A percentile compares a stretch with the other conserved stretches of the same genome.
phyloP scores from a whole-genome alignment of 352 stramenopile genomes.

The Phytophthora parvispora region DNA sequence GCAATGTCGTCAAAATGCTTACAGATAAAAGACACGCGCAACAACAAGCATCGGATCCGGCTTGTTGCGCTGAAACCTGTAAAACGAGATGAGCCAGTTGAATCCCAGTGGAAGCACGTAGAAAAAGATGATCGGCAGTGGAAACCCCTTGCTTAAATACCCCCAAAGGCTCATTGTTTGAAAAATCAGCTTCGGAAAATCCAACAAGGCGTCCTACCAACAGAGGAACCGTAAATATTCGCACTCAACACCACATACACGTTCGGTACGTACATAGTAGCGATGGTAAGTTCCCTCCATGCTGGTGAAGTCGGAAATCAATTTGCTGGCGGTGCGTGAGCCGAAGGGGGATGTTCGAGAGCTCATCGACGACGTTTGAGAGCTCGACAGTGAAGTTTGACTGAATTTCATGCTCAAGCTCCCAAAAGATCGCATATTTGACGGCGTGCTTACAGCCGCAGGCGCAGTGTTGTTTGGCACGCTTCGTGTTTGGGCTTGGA shows the following conservation, averaged over 20 bases:
- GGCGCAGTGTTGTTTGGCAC: neutral
- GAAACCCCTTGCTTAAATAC: slow-evolving; percentile 57
- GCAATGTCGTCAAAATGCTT: too few relatives aligned
- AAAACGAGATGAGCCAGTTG: slow-evolving; percentile 63
- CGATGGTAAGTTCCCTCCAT: slow-evolving; percentile 50
- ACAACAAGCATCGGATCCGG: slow-evolving; percentile 41
- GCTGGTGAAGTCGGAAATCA: slow-evolving; percentile 39
- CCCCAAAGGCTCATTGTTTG: slow-evolving; percentile 46
- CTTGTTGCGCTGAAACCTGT: slow-evolving; percentile 51
- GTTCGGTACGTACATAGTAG: slow-evolving; percentile 43
- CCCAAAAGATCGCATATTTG: slow-evolving; percentile 10
- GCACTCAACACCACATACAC: neutral
- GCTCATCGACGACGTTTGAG: neutral
- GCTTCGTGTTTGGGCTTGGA: slow-evolving; percentile 12
- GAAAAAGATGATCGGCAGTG: slow-evolving; percentile 46
- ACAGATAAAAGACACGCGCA: slow-evolving; percentile 54
- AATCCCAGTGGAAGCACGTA: slow-evolving; percentile 45
- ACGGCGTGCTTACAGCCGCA: neutral
- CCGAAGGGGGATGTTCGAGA: slow-evolving; percentile 15
- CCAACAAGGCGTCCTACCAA: slow-evolving; percentile 33
- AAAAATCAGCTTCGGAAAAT: slow-evolving; percentile 56
- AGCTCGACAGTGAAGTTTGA: neutral
- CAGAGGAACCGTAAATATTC: neutral
- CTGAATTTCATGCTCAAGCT: slow-evolving; percentile 11
- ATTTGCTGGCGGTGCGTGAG: slow-evolving; percentile 17